Conservation (phyloP, 2,329 filamentous ascomycete genomes). For the Daldinia sp. region DNA sequence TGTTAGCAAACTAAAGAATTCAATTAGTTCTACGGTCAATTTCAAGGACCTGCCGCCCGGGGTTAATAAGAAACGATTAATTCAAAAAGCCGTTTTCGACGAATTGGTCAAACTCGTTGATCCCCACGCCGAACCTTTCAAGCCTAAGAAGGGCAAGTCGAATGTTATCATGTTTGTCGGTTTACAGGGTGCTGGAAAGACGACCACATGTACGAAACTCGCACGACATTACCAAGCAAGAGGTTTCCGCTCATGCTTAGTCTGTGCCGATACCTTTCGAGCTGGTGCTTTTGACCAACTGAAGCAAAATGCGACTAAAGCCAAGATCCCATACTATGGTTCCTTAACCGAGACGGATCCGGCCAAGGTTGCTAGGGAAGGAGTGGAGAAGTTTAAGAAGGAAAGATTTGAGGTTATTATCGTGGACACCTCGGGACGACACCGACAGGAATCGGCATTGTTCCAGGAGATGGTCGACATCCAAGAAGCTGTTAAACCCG, state of each 20-base stretch:
- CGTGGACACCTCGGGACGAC: conserved; percentile 94
- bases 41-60: conserved; percentile 92
- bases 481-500: conserved; percentile 86
- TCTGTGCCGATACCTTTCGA: conserved; percentile 98
- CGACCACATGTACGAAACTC: conserved; percentile 97
- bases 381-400: conserved; percentile 99
- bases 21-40: conserved; percentile 90
- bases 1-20: conserved; percentile 90
- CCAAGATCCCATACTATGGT: conserved; percentile 98
- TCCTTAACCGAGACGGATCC: conserved; percentile 97
- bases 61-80: conserved; percentile 98
- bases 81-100: conserved; percentile 98
- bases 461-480: conserved; percentile 99
- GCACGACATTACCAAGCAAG: conserved; percentile 94
- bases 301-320: conserved; percentile 98
- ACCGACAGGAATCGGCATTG: conserved; percentile 92
- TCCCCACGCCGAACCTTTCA: conserved; percentile 94
- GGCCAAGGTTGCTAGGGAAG: conserved; percentile 90
- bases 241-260: conserved; percentile 91
- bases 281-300: conserved; percentile 98
- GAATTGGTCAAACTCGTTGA: conserved; percentile 96
- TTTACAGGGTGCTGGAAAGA: conserved; percentile 97
- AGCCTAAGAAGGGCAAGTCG: conserved; percentile 93
- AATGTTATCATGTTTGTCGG: conserved; percentile 99
- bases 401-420: conserved; percentile 99